A percentile compares a stretch with the other conserved stretches of the same genome.
Evolutionary conservation across 2,329 filamentous ascomycete genomes (phyloP).

Genomic region (Shiraia bambusicola): DNA sequence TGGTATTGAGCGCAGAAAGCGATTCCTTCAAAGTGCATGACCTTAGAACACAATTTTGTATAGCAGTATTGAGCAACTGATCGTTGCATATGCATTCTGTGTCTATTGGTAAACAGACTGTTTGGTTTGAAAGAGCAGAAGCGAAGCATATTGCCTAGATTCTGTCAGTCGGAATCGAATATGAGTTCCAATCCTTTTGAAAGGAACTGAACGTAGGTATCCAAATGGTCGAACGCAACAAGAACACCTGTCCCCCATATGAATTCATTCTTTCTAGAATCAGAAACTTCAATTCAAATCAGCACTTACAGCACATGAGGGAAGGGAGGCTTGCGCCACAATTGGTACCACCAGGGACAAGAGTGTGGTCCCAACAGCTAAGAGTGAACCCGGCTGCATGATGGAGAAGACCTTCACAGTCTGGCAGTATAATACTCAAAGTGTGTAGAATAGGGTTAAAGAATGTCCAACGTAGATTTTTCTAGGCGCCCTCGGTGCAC

Average conservation of each 20-base stretch:
- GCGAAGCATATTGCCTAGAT: constrained; percentile 8
- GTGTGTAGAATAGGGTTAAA: not conserved
- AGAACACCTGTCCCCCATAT: not conserved
- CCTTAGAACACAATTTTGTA: constrained; percentile 12
- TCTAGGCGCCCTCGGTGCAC: not conserved
- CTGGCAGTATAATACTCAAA: not conserved
- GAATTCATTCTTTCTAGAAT: no score
- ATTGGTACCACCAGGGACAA: not conserved
- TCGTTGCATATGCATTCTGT: constrained; percentile 14
- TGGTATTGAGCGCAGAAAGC: constrained; percentile 41
- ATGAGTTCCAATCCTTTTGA: not conserved
- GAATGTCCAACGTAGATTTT: not conserved
- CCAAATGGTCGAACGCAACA: not conserved
- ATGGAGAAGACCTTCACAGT: not conserved
- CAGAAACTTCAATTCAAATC: no score
- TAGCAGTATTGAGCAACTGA: constrained; percentile 6
- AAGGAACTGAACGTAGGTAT: no score
- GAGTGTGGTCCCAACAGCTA: not conserved
- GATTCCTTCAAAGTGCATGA: constrained; percentile 18
- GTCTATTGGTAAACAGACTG: constrained; percentile 8
- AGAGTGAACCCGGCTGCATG: not conserved
- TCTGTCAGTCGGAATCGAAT: not conserved
- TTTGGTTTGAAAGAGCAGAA: constrained; percentile 6
- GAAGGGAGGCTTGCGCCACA: constrained; percentile 2
- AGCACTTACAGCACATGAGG: constrained; percentile 5